These are phyloP conservation scores for Plasmopara viticola DNA, from an alignment of 352 stramenopile genomes.

Conservation along the genomic window DNA sequence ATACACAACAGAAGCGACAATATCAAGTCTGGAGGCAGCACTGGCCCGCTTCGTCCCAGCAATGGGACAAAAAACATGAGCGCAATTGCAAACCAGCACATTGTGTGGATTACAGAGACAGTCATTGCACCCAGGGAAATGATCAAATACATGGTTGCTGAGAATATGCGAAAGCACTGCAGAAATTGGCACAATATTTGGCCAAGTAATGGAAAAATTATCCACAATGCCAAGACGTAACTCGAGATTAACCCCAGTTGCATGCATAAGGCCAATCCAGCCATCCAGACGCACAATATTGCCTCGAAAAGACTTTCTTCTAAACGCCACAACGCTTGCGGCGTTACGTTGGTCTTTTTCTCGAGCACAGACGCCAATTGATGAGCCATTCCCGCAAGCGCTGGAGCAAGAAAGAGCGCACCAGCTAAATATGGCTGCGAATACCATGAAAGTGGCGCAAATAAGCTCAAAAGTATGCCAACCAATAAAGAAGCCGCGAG, in stretches of 20 bases:
- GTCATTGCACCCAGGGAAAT: slow-evolving; percentile 43
- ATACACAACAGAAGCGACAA: slow-evolving; percentile 41
- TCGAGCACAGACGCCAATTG: slow-evolving; percentile 32
- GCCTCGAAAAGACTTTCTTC: slow-evolving; percentile 64
- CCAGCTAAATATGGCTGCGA: slow-evolving; percentile 45
- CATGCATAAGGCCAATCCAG: slow-evolving; percentile 32
- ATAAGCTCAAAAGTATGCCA: slow-evolving; percentile 47
- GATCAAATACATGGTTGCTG: slow-evolving; percentile 37
- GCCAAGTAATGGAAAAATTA: slow-evolving; percentile 51
- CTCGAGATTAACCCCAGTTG: slow-evolving; percentile 41
- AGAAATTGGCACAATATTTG: slow-evolving; percentile 39
- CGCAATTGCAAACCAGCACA: slow-evolving; percentile 45
- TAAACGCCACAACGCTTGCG: slow-evolving; percentile 39
- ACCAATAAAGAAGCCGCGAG: slow-evolving; percentile 34
- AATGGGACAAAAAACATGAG: slow-evolving; percentile 75
- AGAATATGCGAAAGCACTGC: slow-evolving; percentile 31
- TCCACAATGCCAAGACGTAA: slow-evolving; percentile 56
- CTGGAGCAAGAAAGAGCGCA: slow-evolving; percentile 34
- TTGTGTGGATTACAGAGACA: slow-evolving; percentile 56
- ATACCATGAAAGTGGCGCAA: slow-evolving; percentile 67
- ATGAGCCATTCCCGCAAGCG: slow-evolving; percentile 52
- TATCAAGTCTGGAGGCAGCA: slow-evolving; percentile 51
- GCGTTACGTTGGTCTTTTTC: slow-evolving; percentile 16
- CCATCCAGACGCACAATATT: slow-evolving; percentile 42
- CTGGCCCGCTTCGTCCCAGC: slow-evolving; percentile 50